These are phyloP conservation scores for Albifimbria verrucaria DNA, from an alignment of 2,329 filamentous ascomycete species.

Conservation along the genomic window DNA sequence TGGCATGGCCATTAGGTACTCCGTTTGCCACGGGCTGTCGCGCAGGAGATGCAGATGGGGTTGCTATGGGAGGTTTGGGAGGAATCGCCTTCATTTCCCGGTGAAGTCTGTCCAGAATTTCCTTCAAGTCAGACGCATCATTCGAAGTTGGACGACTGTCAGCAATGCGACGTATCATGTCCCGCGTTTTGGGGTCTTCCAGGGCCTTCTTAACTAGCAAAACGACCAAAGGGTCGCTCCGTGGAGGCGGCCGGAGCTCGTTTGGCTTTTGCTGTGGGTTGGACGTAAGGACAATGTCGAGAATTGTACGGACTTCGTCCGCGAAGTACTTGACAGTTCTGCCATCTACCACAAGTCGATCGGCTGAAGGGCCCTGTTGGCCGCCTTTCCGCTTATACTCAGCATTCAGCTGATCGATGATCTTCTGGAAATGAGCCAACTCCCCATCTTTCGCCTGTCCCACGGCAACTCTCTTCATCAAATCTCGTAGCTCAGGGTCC, in stretches of 20 bases:
- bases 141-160: slow-evolving; percentile 46
- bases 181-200: slow-evolving; percentile 46
- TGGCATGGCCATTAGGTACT: slow-evolving; percentile 25
- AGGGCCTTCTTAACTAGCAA: slow-evolving; percentile 55
- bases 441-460: slow-evolving; percentile 70
- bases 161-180: slow-evolving; percentile 53
- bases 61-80: slow-evolving; percentile 12
- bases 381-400: slow-evolving; percentile 52
- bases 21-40: slow-evolving; percentile 27
- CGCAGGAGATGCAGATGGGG: slow-evolving; percentile 23
- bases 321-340: slow-evolving; percentile 59
- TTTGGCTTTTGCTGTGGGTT: slow-evolving; percentile 54
- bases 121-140: slow-evolving; percentile 53
- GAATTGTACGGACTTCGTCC: slow-evolving; percentile 54
- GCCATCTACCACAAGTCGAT: slow-evolving; percentile 52
- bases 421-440: slow-evolving; percentile 71
- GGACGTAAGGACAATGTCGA: slow-evolving; percentile 56
- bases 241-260: slow-evolving; percentile 49
- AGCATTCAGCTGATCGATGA: slow-evolving; percentile 73
- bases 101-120: slow-evolving; percentile 46
- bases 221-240: slow-evolving; percentile 55
- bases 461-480: slow-evolving; percentile 81
- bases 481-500: slow-evolving; percentile 67
- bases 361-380: slow-evolving; percentile 50
- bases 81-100: slow-evolving; percentile 36